Base-by-base conservation (phyloP, 441 rosid species). In the Kokia cookei region DNA sequence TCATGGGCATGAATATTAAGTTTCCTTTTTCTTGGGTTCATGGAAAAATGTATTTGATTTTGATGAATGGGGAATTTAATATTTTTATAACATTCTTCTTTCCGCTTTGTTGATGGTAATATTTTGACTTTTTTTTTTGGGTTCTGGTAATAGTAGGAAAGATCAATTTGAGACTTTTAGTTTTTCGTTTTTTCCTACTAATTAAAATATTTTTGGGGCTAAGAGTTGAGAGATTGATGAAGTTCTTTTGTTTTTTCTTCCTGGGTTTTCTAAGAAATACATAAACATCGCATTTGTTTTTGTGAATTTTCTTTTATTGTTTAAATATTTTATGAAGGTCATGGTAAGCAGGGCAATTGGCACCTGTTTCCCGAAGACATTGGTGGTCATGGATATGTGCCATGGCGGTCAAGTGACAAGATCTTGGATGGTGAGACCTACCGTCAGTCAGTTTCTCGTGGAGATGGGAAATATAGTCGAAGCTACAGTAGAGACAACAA, bases 261-360 rank as follows among this genome's bases (percentile, higher is more conserved):
- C 22, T 22, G 15, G 66, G 63, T 53, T 51, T 67, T 32, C 57
- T 73, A 62, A 63, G 74, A 45, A 58, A 70, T 65, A 54, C n/a
- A 7, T 76, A 42, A 69, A 13, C 54, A 67, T 55, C 66, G 67
- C 43, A 29, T 83, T 69, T 19, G 22, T 71, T 69, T 70, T 79
- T 77, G 55, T 43, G 69, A 55, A 82, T 77, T 68, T 64, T 27
- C 32, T 61, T 63, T 68, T 75, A 69, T 83, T 78, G 42, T 80
- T 81, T 73, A 15, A 78, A 77, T 79, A 76, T 72, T 82, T 67
- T 75, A 77, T 89, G 86, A 88, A 93, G 98, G 96, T 88, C 91
- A 93, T 81, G 93, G 89, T 84, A 93, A 92, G 97, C 97, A 90
- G 89, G 96, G 95, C 77, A 90, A 86, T 48, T 91, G 95, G 86